These are phyloP conservation scores for Leccinum uliginosum DNA, from an alignment of 768 basidiomycete species.

Conservation along the genomic window DNA sequence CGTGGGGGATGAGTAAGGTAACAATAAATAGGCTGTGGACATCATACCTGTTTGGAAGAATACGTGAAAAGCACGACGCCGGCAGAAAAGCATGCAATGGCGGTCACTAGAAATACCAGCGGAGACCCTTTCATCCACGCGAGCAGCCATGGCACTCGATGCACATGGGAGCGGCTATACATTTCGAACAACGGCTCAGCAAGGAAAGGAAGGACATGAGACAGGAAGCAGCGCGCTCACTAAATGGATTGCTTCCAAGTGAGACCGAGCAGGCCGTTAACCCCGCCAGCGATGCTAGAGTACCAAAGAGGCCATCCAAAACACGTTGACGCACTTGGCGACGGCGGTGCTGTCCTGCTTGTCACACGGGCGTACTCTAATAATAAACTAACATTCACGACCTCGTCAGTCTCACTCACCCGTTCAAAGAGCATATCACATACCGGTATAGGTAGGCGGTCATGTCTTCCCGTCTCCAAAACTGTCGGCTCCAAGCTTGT, in stretches of 20 bases:
- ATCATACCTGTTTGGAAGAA: conserved; percentile 58
- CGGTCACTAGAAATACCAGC: conserved; percentile 75
- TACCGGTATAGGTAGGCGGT: conserved; percentile 57
- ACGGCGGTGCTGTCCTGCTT: too few relatives aligned
- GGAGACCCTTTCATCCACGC: conserved; percentile 85
- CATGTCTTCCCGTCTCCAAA: conserved; percentile 61
- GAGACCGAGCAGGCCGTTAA: conserved; percentile 44
- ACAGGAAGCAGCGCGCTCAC: conserved; percentile 27
- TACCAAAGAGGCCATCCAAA: too few relatives aligned
- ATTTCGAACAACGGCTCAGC: not conserved
- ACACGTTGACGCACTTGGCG: too few relatives aligned
- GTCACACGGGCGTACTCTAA: conserved; percentile 53
- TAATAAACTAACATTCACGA: conserved; percentile 34
- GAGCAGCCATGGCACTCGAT: conserved; percentile 50
- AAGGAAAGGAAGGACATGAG: not conserved
- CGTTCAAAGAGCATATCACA: conserved; percentile 1
- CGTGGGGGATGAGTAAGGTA: not conserved
- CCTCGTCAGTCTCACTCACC: not conserved
- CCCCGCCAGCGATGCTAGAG: too few relatives aligned
- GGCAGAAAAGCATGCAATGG: conserved; percentile 76
- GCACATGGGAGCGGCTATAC: conserved; percentile 42
- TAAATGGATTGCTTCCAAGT: conserved; percentile 56
- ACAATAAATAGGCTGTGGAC: not conserved
- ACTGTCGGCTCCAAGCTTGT: conserved; percentile 49
- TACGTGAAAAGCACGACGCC: conserved; percentile 75